phyloP scores from a whole-genome alignment of 495 filamentous ascomycete genomes.

The Aspergillus indologenus region DNA sequence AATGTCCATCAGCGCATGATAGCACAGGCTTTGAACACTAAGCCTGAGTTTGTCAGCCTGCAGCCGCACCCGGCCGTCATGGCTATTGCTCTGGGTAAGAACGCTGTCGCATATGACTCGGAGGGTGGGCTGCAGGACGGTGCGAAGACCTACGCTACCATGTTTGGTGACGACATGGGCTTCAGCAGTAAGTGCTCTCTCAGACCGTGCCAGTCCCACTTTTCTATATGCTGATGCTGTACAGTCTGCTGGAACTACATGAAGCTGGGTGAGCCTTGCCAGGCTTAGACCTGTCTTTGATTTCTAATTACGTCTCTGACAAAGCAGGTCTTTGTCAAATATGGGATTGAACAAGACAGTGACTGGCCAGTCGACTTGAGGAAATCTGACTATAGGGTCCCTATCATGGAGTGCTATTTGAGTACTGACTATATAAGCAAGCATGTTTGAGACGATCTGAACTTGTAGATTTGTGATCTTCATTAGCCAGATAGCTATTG shows the following conservation, averaged over 20 bases:
- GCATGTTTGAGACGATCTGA: no score
- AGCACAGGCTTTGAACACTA: constrained; percentile 25
- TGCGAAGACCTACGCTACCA: constrained; percentile 53
- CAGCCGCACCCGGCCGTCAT: constrained; percentile 58
- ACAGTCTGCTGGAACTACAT: constrained; percentile 58
- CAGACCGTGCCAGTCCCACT: neutral
- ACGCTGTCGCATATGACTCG: constrained; percentile 57
- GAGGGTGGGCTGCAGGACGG: constrained; percentile 50
- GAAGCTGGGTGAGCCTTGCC: constrained; percentile 25
- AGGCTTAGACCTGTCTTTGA: neutral
- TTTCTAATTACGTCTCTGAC: neutral
- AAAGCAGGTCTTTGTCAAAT: neutral
- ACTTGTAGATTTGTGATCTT: no score
- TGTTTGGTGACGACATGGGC: constrained; percentile 67
- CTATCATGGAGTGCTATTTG: no score
- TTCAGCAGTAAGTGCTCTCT: constrained; percentile 43
- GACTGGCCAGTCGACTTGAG: neutral
- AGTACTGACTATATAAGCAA: no score
- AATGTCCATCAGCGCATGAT: constrained; percentile 62
- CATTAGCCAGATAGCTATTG: neutral
- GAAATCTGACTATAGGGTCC: no score
- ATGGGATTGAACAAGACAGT: neutral
- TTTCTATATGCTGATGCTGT: constrained; percentile 18
- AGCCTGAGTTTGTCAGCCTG: constrained; percentile 44
- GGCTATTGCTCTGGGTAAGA: constrained; percentile 62